Percentiles rank a stretch among this genome's conserved stretches.
These are phyloP conservation scores for Cinnamomum chago DNA, from an alignment of 164 flowering plant genomes.

Conservation along the genomic window DNA sequence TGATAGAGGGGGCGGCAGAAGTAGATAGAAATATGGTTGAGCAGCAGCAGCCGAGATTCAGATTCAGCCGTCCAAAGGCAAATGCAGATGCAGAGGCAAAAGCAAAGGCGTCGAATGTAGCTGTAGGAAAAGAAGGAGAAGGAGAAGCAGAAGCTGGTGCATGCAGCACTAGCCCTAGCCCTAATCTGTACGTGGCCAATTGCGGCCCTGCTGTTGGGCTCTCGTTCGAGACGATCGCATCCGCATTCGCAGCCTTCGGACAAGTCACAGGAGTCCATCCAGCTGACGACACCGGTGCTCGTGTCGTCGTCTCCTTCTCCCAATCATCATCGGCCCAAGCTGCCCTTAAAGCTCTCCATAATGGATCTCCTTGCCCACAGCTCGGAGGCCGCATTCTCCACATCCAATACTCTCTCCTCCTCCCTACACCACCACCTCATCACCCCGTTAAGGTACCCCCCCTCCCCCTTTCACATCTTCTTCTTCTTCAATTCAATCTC, in stretches of 20 bases:
- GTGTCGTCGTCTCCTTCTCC: conserved; percentile 68
- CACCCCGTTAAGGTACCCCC: no score
- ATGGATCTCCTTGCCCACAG: conserved; percentile 47
- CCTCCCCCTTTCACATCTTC: not conserved
- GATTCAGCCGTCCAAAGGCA: no score
- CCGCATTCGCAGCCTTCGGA: conserved; percentile 60
- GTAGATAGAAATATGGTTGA: no score
- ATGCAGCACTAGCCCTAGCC: no score
- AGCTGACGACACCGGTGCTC: conserved; percentile 85
- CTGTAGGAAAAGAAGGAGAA: no score
- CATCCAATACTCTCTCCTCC: conserved; percentile 54
- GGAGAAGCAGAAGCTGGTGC: no score
- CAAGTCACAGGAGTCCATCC: conserved; percentile 56
- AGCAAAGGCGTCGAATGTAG: no score
- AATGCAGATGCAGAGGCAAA: no score
- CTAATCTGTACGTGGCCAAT: conserved; percentile 77
- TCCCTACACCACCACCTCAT: conserved; percentile 13
- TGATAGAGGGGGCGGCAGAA: no score
- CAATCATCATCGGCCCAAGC: conserved; percentile 43
- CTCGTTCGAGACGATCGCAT: conserved; percentile 46
- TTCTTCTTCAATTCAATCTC: not conserved
- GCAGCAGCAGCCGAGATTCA: no score
- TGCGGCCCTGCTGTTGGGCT: conserved; percentile 89
- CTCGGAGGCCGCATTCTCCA: conserved; percentile 71
- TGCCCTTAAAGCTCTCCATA: conserved; percentile 50